Percentiles rank a stretch among this genome's conserved stretches.
Evolutionary conservation across 352 stramenopile genomes (phyloP).

Genomic region (Plasmopara muralis): DNA sequence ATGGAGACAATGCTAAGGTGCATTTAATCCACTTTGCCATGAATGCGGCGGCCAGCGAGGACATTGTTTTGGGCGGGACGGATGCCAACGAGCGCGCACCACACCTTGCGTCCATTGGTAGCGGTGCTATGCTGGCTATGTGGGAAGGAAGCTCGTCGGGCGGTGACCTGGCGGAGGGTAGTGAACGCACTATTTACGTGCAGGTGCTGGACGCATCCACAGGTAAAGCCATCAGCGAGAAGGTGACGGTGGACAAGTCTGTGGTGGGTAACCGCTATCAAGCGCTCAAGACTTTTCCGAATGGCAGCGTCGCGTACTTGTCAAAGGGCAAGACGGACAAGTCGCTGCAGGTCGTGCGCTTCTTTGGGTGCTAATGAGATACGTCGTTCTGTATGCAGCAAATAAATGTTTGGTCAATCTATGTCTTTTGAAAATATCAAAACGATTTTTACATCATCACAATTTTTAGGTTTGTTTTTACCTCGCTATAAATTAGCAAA

Average conservation of each 20-base stretch:
- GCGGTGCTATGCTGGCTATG: conserved; percentile 25
- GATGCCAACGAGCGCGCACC: no score
- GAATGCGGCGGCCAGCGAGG: no score
- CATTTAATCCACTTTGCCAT: no score
- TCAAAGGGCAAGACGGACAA: conserved; percentile 36
- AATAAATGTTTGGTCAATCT: no score
- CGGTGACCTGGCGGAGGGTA: conserved; percentile 25
- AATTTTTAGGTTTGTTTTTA: no score
- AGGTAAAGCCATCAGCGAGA: conserved; percentile 35
- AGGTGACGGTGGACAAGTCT: conserved; percentile 32
- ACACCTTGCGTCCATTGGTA: no score
- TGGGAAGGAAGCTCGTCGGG: conserved; percentile 41
- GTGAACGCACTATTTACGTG: conserved; percentile 37
- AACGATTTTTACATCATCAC: no score
- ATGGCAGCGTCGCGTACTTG: conserved; percentile 48
- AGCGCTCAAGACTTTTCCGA: conserved; percentile 42
- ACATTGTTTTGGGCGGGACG: no score
- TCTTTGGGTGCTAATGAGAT: conserved; percentile 31
- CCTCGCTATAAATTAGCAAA: no score
- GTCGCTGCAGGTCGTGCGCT: conserved; percentile 43
- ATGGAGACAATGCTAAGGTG: no score
- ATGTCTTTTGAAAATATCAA: no score
- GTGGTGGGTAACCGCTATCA: conserved; percentile 61
- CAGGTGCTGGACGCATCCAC: conserved; percentile 41
- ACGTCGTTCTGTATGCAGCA: no score